These are phyloP conservation scores for Rhododendron kiyosumense DNA, from an alignment of 148 eudicot genomes.

Conservation along the genomic window DNA sequence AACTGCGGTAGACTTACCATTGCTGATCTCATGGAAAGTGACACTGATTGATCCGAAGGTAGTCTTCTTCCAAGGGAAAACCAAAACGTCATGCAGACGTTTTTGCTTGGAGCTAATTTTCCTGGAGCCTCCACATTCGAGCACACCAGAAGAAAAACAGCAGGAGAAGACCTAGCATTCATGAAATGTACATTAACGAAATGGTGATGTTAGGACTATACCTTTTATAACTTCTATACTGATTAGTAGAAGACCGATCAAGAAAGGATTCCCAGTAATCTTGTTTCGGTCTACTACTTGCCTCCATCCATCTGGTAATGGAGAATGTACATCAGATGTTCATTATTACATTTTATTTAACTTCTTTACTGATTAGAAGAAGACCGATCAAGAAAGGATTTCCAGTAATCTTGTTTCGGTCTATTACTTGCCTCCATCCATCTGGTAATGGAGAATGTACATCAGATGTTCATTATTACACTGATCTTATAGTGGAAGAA, in stretches of 20 bases:
- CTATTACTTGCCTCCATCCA: neutral
- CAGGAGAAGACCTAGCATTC: neutral
- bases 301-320: neutral
- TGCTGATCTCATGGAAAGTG: slow-evolving; percentile 38
- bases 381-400: neutral
- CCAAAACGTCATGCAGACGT: neutral
- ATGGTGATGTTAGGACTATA: neutral
- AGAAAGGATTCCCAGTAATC: neutral
- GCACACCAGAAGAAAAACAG: slow-evolving; percentile 1
- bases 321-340: neutral
- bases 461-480: neutral
- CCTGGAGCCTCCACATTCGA: neutral
- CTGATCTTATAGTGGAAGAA: neutral
- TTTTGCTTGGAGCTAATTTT: neutral
- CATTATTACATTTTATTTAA: neutral
- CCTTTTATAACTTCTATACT: neutral
- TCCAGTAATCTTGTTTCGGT: neutral
- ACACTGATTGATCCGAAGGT: slow-evolving; percentile 13
- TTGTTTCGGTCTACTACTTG: neutral
- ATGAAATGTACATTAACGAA: neutral
- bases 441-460: neutral
- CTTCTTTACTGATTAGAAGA: neutral
- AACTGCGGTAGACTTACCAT: slow-evolving; percentile 46
- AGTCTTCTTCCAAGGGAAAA: neutral
- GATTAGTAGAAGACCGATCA: neutral